Base-by-base conservation (phyloP, 345 rosid genomes). In the Balakata baccata region DNA sequence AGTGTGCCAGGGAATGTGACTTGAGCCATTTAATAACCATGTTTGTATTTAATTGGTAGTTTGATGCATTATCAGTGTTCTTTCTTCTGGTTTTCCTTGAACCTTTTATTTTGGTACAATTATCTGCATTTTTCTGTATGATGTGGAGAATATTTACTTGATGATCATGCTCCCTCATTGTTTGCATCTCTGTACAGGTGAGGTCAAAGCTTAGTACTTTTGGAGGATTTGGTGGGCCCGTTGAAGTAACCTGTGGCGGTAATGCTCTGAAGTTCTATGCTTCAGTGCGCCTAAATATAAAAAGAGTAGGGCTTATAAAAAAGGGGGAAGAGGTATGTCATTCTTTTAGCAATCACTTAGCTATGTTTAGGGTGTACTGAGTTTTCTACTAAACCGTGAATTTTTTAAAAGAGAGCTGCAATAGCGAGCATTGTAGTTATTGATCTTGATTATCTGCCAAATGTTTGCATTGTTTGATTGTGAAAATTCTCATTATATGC, bases 241-340 rank as follows among this genome's bases (percentile, higher is more conserved):
- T 87, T 49, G 99, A 96, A 86, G 98, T 96, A 75, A 96, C 99
- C 0, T 96, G 98, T 69, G 99, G 99, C 41, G 97, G 99, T 68
- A 96, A 96, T 86, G 99, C 99, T 74, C 76, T 96, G 78, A 96
- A 96, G 86, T 93, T 96, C 76, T 93, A 96, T 83, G 97, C 99
- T 81, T 96, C 98, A 14, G 88, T 93, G 81, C 97, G 98, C 71
- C 81, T 93, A 65, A 88, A 87, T 81, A 84, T 96, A 49, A 83
- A 73, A 81, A 90, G 91, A 84, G 83, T 74, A 4, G 97, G 92
- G 65, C 68, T 89, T 18, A 45, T 96, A 78, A 96, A 96, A 88
- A 93, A 88, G 80, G 93, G 93, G 9, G 99, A 93, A 84, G 98
- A 93, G 91, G 98, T 93, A 81, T 61, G 69, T 10, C 45, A 64